phyloP scores from a whole-genome alignment of 208 protist species.

The Strigomonas culicis region DNA sequence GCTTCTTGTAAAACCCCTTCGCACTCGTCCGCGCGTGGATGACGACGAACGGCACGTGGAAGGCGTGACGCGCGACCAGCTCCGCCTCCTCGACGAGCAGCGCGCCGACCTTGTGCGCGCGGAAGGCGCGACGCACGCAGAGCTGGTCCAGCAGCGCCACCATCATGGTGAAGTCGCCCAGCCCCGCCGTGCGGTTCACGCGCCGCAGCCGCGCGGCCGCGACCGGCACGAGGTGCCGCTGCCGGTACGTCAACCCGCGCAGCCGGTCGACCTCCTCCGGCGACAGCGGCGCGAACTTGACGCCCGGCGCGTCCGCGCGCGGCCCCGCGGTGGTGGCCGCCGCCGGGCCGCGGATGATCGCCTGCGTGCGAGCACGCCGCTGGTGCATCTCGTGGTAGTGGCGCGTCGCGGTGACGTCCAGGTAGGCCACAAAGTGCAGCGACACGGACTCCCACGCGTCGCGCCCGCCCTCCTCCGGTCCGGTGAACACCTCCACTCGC shows the following conservation, averaged over 20 bases:
- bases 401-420: slow-evolving; percentile 12
- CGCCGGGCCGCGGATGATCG: not conserved
- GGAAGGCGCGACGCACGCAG: slow-evolving; percentile 20
- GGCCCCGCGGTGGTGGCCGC: not conserved
- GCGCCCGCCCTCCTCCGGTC: slow-evolving; percentile 4
- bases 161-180: slow-evolving; percentile 22
- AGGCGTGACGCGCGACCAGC: slow-evolving; percentile 14
- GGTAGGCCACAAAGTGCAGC: slow-evolving; percentile 32
- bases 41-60: slow-evolving; percentile 19
- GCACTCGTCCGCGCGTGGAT: slow-evolving; percentile 16
- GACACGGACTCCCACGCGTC: slow-evolving; percentile 14
- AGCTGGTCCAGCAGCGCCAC: slow-evolving; percentile 22
- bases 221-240: slow-evolving; percentile 7
- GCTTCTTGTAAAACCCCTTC: slow-evolving; percentile 21
- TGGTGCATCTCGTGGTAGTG: slow-evolving; percentile 8
- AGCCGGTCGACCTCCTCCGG: no score
- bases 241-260: no score
- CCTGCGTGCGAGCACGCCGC: not conserved
- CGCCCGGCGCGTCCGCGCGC: not conserved
- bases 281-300: not conserved
- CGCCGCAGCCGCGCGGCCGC: slow-evolving; percentile 12
- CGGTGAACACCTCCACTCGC: slow-evolving; percentile 13
- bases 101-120: slow-evolving; percentile 13
- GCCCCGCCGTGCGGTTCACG: slow-evolving; percentile 4
- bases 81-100: slow-evolving; percentile 22